Conservation (phyloP, 169 alveolate species). For the Perkinsus marinus region DNA sequence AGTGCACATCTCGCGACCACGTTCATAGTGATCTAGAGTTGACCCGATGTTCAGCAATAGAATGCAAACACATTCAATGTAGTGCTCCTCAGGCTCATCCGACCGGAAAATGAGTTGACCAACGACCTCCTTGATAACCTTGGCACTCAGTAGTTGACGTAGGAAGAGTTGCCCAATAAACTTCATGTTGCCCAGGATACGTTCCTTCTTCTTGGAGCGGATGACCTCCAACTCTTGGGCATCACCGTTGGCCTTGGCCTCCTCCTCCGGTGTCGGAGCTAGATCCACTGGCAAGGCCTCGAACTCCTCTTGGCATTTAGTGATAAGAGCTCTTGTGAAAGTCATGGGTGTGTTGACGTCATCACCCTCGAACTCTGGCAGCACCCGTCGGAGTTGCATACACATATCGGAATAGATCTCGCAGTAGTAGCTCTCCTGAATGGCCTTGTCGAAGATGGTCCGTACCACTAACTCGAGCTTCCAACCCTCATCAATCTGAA, state of each 20-base stretch:
- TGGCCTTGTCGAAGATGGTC: slow-evolving; percentile 63
- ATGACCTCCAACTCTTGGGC: slow-evolving; percentile 43
- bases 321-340: slow-evolving; percentile 1
- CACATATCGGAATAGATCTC: slow-evolving; percentile 81
- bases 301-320: slow-evolving; percentile 7
- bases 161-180: slow-evolving; percentile 73
- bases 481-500: neutral
- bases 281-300: slow-evolving; percentile 48
- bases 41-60: slow-evolving; percentile 18
- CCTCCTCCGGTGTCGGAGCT: slow-evolving; percentile 45
- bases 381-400: slow-evolving; percentile 19
- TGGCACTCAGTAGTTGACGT: slow-evolving; percentile 61
- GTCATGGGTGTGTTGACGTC: slow-evolving; percentile 1
- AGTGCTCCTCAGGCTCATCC: slow-evolving; percentile 73
- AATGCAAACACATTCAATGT: slow-evolving; percentile 61
- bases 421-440: slow-evolving; percentile 74
- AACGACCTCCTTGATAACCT: slow-evolving; percentile 67
- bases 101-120: slow-evolving; percentile 57
- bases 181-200: slow-evolving; percentile 67
- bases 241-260: slow-evolving; percentile 48
- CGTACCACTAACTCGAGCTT: slow-evolving; percentile 51
- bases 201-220: slow-evolving; percentile 52
- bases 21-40: slow-evolving; percentile 4
- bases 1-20: slow-evolving; percentile 1
- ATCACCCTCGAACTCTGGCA: slow-evolving; percentile 7